These are phyloP conservation scores for Lotmaria passim DNA, from an alignment of 208 protist species.

Conservation along the genomic window DNA sequence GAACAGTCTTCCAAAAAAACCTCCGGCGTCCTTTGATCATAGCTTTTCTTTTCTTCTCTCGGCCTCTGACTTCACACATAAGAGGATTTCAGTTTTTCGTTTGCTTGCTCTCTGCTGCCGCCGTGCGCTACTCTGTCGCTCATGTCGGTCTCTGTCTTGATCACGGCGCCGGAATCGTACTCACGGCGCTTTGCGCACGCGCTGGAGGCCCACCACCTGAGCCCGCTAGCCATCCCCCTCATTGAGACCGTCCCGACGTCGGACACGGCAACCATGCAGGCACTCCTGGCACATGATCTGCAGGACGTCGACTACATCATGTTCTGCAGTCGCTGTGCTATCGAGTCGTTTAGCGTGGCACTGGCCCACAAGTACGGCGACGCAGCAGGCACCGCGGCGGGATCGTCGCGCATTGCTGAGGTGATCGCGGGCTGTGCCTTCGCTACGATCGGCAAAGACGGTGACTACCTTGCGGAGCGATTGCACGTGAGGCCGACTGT, in stretches of 20 bases:
- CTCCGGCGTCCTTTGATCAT: too few relatives aligned
- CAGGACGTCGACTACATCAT: slow-evolving; percentile 24
- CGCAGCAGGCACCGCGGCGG: not conserved
- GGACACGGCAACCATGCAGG: slow-evolving; percentile 16
- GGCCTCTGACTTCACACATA: too few relatives aligned
- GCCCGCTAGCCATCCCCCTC: slow-evolving; percentile 9
- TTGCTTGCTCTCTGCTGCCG: too few relatives aligned
- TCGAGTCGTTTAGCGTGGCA: slow-evolving; percentile 15
- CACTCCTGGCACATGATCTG: slow-evolving; percentile 11
- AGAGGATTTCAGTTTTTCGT: too few relatives aligned
- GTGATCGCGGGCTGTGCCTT: slow-evolving; percentile 8
- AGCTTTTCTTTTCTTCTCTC: too few relatives aligned
- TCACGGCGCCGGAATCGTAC: slow-evolving; percentile 25
- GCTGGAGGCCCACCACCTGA: slow-evolving; percentile 22
- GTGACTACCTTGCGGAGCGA: slow-evolving; percentile 21
- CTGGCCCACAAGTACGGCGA: slow-evolving; percentile 6
- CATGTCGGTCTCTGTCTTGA: slow-evolving; percentile 12
- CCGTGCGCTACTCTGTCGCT: too few relatives aligned
- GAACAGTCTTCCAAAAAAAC: too few relatives aligned
- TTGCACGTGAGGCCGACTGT: slow-evolving; percentile 6
- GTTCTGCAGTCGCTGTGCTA: slow-evolving; percentile 29
- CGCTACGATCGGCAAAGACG: slow-evolving; percentile 25
- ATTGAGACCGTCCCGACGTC: slow-evolving; percentile 23
- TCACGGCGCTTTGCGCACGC: slow-evolving; percentile 21
- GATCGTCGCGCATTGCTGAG: not conserved